Evolutionary conservation across 2,329 filamentous ascomycete genomes (phyloP).

Genomic region (Ambrosiella xylebori): DNA sequence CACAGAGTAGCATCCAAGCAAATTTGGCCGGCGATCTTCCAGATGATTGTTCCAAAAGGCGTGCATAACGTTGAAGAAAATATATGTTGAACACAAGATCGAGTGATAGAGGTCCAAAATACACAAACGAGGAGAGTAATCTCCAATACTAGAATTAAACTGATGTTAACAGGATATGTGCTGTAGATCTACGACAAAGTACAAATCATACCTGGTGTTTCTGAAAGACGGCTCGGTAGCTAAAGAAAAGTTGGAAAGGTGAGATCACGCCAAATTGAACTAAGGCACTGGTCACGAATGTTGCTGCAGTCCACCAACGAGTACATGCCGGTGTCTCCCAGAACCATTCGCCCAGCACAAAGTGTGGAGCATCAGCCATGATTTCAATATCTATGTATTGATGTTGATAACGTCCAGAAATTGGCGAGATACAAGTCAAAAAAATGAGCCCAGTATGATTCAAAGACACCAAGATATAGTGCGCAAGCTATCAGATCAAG

Average conservation of each 20-base stretch:
- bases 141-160: constrained; percentile 63
- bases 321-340: constrained; percentile 97
- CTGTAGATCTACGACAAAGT: no score
- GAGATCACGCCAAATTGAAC: constrained; percentile 88
- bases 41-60: constrained; percentile 88
- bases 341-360: constrained; percentile 94
- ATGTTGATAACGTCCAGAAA: background rate
- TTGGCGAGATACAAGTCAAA: no score
- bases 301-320: constrained; percentile 90
- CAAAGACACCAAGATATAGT: no score
- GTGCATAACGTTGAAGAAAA: constrained; percentile 91
- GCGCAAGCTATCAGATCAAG: no score
- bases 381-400: constrained; percentile 24
- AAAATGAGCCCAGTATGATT: no score
- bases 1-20: constrained; percentile 83
- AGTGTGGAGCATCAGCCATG: constrained; percentile 39
- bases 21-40: constrained; percentile 83
- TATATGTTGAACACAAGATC: constrained; percentile 96
- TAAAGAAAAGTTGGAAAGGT: constrained; percentile 94
- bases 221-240: constrained; percentile 74
- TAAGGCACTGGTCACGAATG: constrained; percentile 68
- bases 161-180: background rate
- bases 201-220: constrained; percentile 61
- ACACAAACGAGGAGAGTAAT: constrained; percentile 87
- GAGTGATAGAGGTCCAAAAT: constrained; percentile 86